phyloP scores from a whole-genome alignment of 352 stramenopile genomes.

The Globisporangium heterothallicum region DNA sequence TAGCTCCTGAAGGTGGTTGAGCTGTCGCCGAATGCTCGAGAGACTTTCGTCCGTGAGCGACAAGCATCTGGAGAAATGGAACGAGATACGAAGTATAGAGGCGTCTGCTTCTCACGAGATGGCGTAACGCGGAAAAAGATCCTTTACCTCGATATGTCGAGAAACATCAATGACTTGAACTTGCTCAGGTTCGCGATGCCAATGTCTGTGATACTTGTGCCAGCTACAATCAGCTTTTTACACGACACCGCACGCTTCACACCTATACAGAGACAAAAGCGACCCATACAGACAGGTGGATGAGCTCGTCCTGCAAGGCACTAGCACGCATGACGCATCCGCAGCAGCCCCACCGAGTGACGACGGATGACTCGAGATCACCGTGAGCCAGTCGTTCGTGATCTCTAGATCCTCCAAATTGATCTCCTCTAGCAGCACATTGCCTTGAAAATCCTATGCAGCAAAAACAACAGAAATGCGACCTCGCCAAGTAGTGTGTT shows the following conservation, averaged over 20 bases:
- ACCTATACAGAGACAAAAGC: neutral
- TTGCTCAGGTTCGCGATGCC: constrained; percentile 18
- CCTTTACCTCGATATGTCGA: constrained; percentile 24
- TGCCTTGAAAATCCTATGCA: constrained; percentile 24
- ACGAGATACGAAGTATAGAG: too few relatives aligned
- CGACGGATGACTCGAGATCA: constrained; percentile 17
- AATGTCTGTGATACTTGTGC: constrained; percentile 24
- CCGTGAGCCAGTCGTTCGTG: constrained; percentile 28
- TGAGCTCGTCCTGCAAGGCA: neutral
- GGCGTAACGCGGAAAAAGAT: too few relatives aligned
- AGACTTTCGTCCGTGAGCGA: constrained; percentile 52
- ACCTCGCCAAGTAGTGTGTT: too few relatives aligned
- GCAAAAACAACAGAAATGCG: neutral
- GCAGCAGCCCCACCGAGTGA: constrained; percentile 3
- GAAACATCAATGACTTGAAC: constrained; percentile 22
- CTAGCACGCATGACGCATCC: too few relatives aligned
- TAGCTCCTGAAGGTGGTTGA: constrained; percentile 41
- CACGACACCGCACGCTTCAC: constrained; percentile 2
- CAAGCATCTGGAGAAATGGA: constrained; percentile 27
- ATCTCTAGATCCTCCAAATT: constrained; percentile 18
- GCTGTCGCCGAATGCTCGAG: constrained; percentile 32
- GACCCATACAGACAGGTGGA: neutral
- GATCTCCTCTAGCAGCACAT: constrained; percentile 20
- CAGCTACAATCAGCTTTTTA: constrained; percentile 19
- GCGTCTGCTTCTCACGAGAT: too few relatives aligned